A percentile compares a stretch with the other conserved stretches of the same genome.
Evolutionary conservation across 768 basidiomycete species (phyloP).

Genomic region (Crassisporium funariophilum): DNA sequence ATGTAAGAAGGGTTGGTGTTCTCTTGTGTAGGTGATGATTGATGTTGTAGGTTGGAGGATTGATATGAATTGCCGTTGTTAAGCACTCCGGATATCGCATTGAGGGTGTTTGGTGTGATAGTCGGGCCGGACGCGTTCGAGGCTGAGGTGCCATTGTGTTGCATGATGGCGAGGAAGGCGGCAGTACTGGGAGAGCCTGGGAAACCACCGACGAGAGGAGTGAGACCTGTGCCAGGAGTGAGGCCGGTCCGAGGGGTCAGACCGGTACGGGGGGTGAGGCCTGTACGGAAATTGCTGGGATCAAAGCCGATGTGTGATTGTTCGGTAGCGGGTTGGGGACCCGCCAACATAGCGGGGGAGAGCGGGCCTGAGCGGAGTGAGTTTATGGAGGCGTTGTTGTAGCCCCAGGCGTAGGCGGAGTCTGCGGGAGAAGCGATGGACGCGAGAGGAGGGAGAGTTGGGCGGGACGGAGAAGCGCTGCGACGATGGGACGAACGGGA

Average conservation of each 20-base stretch:
- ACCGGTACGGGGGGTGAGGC: constrained; percentile 85
- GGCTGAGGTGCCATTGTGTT: constrained; percentile 46
- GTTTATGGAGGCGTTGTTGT: constrained; percentile 58
- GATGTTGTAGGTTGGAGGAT: constrained; percentile 37
- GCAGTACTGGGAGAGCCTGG: constrained; percentile 89
- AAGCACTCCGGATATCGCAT: constrained; percentile 79
- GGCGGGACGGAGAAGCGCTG: constrained; percentile 54
- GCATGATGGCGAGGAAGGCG: constrained; percentile 91
- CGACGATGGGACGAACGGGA: constrained; percentile 38
- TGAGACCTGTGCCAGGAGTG: constrained; percentile 75
- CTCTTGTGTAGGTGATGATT: constrained; percentile 43
- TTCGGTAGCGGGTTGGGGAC: constrained; percentile 62
- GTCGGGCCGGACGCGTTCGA: constrained; percentile 45
- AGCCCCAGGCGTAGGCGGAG: constrained; percentile 68
- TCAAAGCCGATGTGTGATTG: constrained; percentile 60
- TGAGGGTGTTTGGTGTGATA: constrained; percentile 77
- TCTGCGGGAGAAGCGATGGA: constrained; percentile 75
- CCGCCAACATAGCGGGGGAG: constrained; percentile 94
- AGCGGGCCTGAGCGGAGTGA: constrained; percentile 92
- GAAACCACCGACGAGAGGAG: constrained; percentile 80
- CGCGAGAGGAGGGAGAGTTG: constrained; percentile 80
- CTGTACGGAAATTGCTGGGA: constrained; percentile 74
- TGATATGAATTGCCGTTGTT: constrained; percentile 58
- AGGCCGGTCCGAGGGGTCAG: constrained; percentile 86
- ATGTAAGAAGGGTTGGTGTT: constrained; percentile 31